phyloP scores from a whole-genome alignment of 2,329 filamentous ascomycete species.

The Mariannaea elegans region DNA sequence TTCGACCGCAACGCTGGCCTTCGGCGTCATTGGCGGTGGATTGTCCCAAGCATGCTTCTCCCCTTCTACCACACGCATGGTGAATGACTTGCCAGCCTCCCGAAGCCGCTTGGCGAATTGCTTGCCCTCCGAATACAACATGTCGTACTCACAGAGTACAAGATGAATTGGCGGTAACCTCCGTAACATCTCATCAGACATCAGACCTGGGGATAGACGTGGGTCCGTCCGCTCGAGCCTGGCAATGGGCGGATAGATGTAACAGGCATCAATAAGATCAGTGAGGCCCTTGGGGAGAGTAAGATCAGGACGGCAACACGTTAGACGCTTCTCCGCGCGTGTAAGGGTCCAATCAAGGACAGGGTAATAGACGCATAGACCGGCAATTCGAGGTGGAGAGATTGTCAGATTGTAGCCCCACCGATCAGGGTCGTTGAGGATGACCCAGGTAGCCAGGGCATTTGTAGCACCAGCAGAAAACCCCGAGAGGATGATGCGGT shows the following conservation, averaged over 20 bases:
- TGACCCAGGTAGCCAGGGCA: constrained; percentile 57
- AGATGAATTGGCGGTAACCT: constrained; percentile 64
- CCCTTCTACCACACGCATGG: constrained; percentile 53
- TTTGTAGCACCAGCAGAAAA: constrained; percentile 71
- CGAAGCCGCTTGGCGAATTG: constrained; percentile 68
- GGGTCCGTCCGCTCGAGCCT: constrained; percentile 58
- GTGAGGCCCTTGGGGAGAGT: constrained; percentile 67
- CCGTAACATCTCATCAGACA: constrained; percentile 60
- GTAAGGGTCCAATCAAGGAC: constrained; percentile 68
- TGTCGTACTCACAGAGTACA: constrained; percentile 72
- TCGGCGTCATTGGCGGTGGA: constrained; percentile 54
- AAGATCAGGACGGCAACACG: constrained; percentile 63
- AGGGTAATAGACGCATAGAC: constrained; percentile 69
- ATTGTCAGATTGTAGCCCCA: constrained; percentile 50
- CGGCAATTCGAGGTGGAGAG: constrained; percentile 57
- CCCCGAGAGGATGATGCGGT: constrained; percentile 66
- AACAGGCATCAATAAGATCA: constrained; percentile 70
- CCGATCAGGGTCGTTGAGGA: constrained; percentile 54
- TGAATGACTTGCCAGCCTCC: constrained; percentile 44
- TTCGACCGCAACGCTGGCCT: constrained; percentile 55
- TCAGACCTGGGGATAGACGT: constrained; percentile 66
- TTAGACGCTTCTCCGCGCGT: constrained; percentile 63
- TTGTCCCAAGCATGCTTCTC: constrained; percentile 62
- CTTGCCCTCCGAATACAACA: constrained; percentile 69
- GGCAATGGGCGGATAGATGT: constrained; percentile 63